These are phyloP conservation scores for Aspergillus alliaceus DNA, from an alignment of 2,329 filamentous ascomycete genomes.

Conservation along the genomic window DNA sequence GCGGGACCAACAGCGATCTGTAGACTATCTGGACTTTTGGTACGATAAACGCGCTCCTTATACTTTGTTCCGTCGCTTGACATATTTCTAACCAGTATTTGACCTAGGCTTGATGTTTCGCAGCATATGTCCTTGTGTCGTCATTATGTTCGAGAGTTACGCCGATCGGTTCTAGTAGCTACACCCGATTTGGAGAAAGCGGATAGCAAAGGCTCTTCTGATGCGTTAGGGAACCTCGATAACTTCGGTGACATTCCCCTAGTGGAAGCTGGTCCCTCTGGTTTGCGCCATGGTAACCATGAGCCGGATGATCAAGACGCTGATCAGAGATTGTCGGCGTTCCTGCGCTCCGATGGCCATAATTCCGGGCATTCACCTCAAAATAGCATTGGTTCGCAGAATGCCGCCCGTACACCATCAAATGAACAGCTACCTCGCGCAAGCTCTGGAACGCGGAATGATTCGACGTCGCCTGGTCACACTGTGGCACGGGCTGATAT, in stretches of 20 bases:
- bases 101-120: conserved; percentile 88
- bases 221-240: conserved; percentile 71
- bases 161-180: conserved; percentile 86
- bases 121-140: conserved; percentile 97
- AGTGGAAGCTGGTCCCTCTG: conserved; percentile 53
- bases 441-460: conserved; percentile 64
- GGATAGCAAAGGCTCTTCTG: conserved; percentile 80
- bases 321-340: conserved; percentile 88
- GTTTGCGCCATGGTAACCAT: conserved; percentile 56
- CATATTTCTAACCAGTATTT: conserved; percentile 9
- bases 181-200: conserved; percentile 86
- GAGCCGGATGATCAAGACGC: conserved; percentile 73
- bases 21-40: conserved; percentile 99
- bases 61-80: neutral
- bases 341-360: conserved; percentile 65
- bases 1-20: conserved; percentile 95
- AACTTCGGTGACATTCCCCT: conserved; percentile 62
- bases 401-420: conserved; percentile 38
- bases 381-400: conserved; percentile 51
- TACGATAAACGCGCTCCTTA: conserved; percentile 46
- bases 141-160: conserved; percentile 93
- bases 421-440: conserved; percentile 53
- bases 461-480: conserved; percentile 80
- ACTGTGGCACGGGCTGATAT: conserved; percentile 88
- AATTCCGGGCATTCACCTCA: conserved; percentile 54